Evolutionary conservation across 306 rosid species (phyloP).

Genomic region (Vigna trinervia): DNA sequence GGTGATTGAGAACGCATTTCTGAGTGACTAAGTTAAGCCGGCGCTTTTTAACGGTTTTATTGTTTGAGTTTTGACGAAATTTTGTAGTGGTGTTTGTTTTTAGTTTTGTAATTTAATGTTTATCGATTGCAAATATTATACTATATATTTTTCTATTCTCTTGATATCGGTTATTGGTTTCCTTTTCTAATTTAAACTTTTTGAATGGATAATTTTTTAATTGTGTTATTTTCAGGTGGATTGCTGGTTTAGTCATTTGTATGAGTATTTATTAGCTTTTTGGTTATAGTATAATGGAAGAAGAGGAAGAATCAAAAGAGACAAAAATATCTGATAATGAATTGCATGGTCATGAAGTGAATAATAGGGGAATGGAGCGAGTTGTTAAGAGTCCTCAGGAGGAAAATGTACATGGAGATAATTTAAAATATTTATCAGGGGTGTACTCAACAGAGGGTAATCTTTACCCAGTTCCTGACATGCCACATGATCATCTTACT

Average conservation of each 20-base stretch:
- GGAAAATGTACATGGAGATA: conserved; percentile 51
- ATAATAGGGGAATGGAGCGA: conserved; percentile 47
- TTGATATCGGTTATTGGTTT: neutral
- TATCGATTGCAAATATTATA: neutral
- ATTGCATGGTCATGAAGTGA: conserved; percentile 44
- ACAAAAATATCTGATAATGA: conserved; percentile 48
- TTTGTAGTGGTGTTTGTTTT: neutral
- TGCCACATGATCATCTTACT: conserved; percentile 54
- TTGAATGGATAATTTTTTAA: conserved; percentile 15
- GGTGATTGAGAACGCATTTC: conserved; percentile 17
- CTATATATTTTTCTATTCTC: conserved; percentile 4
- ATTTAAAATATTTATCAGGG: conserved; percentile 53
- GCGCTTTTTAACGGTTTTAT: neutral
- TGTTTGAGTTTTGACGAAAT: neutral
- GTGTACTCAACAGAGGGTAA: conserved; percentile 48
- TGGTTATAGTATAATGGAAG: conserved; percentile 62
- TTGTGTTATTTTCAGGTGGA: conserved; percentile 54
- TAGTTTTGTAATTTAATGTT: conserved; percentile 8
- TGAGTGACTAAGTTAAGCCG: conserved; percentile 6
- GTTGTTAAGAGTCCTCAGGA: conserved; percentile 42
- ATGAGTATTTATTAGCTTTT: conserved; percentile 44
- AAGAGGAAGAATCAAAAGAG: conserved; percentile 72
- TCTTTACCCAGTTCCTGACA: conserved; percentile 57
- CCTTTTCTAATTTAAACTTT: neutral
- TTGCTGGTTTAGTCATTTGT: conserved; percentile 40